Percentiles rank a stretch among this genome's conserved stretches.
These are phyloP conservation scores for Panicum hallii DNA, from an alignment of 202 grass and related monocot species.

Conservation along the genomic window DNA sequence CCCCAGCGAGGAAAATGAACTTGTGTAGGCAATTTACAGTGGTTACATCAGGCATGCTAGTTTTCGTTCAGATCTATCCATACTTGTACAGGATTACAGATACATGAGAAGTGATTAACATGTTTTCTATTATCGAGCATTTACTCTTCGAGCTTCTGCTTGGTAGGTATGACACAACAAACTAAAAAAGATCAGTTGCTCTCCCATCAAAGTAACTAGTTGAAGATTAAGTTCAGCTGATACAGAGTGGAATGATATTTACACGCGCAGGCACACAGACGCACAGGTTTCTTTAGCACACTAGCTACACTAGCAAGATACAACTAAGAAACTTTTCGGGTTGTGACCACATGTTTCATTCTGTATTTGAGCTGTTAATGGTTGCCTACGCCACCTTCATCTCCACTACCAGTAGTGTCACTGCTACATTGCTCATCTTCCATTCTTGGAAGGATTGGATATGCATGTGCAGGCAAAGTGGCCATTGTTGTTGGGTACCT, in stretches of 20 bases:
- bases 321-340: constrained; percentile 3
- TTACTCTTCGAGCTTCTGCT: not conserved
- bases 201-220: constrained; percentile 11
- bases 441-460: constrained; percentile 45
- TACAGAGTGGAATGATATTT: constrained; percentile 25
- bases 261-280: constrained; percentile 13
- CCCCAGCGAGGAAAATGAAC: not conserved
- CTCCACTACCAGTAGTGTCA: constrained; percentile 35
- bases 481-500: constrained; percentile 41
- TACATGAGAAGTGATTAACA: not conserved
- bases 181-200: not conserved
- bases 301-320: not conserved
- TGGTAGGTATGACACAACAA: not conserved
- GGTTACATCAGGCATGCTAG: not conserved
- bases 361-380: constrained; percentile 22
- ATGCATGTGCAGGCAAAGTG: constrained; percentile 46
- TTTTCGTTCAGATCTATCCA: not conserved
- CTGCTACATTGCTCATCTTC: constrained; percentile 65
- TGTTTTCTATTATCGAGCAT: not conserved
- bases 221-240: constrained; percentile 3
- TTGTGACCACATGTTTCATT: not conserved
- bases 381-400: constrained; percentile 27
- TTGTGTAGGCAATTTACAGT: constrained; percentile 4
- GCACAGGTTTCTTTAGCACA: constrained; percentile 33
- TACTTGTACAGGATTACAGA: constrained; percentile 3